phyloP scores from a whole-genome alignment of 148 eudicot species.

The Polygonum aviculare region DNA sequence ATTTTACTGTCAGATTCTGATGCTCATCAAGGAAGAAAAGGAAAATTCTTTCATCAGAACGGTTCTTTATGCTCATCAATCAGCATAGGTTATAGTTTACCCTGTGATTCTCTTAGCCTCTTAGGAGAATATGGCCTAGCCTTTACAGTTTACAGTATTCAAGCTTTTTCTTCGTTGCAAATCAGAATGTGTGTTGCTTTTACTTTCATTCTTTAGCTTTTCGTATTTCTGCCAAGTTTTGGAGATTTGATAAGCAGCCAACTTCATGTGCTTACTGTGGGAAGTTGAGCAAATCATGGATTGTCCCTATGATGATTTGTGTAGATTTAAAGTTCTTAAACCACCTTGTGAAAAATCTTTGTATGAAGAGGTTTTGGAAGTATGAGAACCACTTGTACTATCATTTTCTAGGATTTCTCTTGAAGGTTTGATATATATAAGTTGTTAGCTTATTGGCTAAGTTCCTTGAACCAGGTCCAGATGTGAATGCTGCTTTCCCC shows the following conservation, averaged over 20 bases:
- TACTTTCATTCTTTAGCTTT: slow-evolving; percentile 6
- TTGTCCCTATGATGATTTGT: not conserved
- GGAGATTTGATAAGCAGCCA: not conserved
- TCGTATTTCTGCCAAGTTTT: not conserved
- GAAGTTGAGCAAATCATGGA: not conserved
- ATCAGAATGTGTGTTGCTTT: slow-evolving; percentile 16
- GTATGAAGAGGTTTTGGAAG: not conserved
- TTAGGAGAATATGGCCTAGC: slow-evolving; percentile 12
- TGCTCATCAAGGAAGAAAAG: slow-evolving; percentile 27
- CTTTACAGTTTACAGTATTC: slow-evolving; percentile 13
- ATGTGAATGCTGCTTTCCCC: slow-evolving; percentile 4
- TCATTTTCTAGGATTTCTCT: not conserved
- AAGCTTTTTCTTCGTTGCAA: slow-evolving; percentile 1
- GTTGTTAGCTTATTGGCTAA: not conserved
- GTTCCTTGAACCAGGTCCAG: not conserved
- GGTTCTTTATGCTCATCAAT: slow-evolving; percentile 20
- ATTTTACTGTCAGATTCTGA: slow-evolving; percentile 34
- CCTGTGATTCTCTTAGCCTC: slow-evolving; percentile 11
- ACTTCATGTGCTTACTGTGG: not conserved
- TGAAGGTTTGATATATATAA: not conserved
- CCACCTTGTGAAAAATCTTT: not conserved
- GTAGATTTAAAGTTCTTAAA: not conserved
- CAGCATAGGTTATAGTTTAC: slow-evolving; percentile 19
- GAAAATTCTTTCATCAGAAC: slow-evolving; percentile 21
- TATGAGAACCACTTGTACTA: not conserved